These are phyloP conservation scores for Rhododendron mucronatum DNA, from an alignment of 148 eudicot genomes.

Conservation along the genomic window DNA sequence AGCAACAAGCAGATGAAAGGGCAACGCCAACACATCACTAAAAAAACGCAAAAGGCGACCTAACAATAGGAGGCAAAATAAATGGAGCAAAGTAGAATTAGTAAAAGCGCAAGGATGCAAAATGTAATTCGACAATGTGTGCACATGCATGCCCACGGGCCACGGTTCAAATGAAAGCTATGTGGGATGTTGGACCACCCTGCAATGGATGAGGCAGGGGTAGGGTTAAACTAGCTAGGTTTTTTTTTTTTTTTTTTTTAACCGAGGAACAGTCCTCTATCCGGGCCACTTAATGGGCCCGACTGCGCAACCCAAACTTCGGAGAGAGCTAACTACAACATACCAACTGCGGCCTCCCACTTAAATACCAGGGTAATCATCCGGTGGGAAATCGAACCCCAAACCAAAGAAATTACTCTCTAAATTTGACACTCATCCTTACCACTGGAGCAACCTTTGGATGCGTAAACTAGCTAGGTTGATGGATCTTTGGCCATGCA, in stretches of 20 bases:
- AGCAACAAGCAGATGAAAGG: neutral
- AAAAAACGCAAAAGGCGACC: neutral
- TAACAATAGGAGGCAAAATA: neutral
- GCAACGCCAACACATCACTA: neutral
- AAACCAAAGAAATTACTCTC: no score
- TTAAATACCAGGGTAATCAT: no score
- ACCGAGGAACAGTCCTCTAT: no score
- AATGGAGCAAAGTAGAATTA: neutral
- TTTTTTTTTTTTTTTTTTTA: no score
- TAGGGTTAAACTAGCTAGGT: conserved; percentile 5
- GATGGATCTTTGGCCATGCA: neutral
- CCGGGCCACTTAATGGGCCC: no score
- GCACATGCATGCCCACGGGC: neutral
- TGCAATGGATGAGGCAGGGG: neutral
- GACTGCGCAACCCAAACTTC: no score
- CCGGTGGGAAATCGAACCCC: no score
- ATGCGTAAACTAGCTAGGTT: neutral
- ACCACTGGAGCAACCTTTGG: no score
- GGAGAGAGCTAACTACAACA: no score
- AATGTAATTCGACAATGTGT: neutral
- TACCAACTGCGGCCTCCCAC: no score
- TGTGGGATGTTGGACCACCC: conserved; percentile 4
- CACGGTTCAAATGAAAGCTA: neutral
- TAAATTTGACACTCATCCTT: no score
- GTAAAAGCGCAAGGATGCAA: neutral